These are phyloP conservation scores for Emergomyces pasteurianus DNA, from an alignment of 2,329 filamentous ascomycete species.

Conservation along the genomic window DNA sequence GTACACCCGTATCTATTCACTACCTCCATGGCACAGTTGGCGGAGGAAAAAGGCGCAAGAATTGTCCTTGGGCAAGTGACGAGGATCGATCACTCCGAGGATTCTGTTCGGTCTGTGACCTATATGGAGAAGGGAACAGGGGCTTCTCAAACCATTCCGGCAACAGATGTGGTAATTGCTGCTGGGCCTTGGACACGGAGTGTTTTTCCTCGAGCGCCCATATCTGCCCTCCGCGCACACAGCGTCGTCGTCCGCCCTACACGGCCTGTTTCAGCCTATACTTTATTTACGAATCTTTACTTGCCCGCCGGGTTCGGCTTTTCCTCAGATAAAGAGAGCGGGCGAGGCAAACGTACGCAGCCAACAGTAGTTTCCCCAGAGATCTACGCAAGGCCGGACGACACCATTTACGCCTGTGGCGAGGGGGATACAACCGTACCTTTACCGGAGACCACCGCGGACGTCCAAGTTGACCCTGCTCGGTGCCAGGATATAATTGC, in stretches of 20 bases:
- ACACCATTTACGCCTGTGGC: constrained; percentile 88
- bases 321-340: constrained; percentile 38
- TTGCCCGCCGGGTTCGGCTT: constrained; percentile 53
- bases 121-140: constrained; percentile 45
- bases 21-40: constrained; percentile 65
- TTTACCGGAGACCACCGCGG: constrained; percentile 62
- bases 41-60: constrained; percentile 55
- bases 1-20: constrained; percentile 92
- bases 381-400: constrained; percentile 81
- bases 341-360: constrained; percentile 25
- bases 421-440: constrained; percentile 68
- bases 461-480: constrained; percentile 60
- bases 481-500: constrained; percentile 78
- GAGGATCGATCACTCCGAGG: constrained; percentile 45
- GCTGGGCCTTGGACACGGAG: constrained; percentile 51
- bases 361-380: constrained; percentile 65
- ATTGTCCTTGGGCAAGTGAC: constrained; percentile 60
- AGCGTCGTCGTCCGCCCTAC: constrained; percentile 49
- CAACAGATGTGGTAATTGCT: constrained; percentile 48
- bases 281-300: constrained; percentile 67
- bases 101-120: constrained; percentile 49
- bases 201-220: constrained; percentile 44
- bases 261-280: constrained; percentile 38
- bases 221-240: constrained; percentile 49
- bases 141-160: constrained; percentile 39